Base-by-base conservation (phyloP, 2,329 filamentous ascomycete species). In the Diaporthe sp. region DNA sequence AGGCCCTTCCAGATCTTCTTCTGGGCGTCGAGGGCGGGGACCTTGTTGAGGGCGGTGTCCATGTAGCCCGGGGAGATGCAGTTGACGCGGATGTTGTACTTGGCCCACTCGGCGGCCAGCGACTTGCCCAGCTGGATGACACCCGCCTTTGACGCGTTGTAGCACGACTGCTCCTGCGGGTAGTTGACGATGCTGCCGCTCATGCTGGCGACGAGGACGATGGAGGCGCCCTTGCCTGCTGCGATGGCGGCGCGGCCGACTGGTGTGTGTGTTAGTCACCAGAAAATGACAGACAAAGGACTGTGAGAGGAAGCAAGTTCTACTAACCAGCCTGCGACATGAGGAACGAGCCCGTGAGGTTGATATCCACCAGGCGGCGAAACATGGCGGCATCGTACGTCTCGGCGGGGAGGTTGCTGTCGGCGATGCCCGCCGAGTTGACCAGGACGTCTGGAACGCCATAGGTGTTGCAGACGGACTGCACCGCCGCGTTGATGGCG, bases 61-160 rank as follows among this genome's bases (percentile, higher is more conserved):
- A 96, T 96, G 87, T 96, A 96, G 40, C 94, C 94, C 28, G 94
- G 94, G 9, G 92, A 94, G 84, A 96, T 95, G 84, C 91, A 93
- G 89, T 97, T 97, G 80, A 96, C 94, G 50, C 94, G 92, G 81
- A 96, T 95, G 79, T 89, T 88, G 84, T 95, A 89, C 85, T 94
- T 93, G 80, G 94, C 93, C 94, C 94, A 96, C 85, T 97, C 94
- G 72, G 94, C 93, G 57, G 93, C 94, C 33, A 97, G 90, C 4
- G 93, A 95, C 87, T 94, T 95, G 84, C 91, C 93, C 71, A 96
- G 89, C 85, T 94, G 92, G 78, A 95, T 90, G 50, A 95, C 93
- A 79, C 92, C 94, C 22, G 94, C 93, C 89, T 96, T 96, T 84
- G 92, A 94, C 40, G 93, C 93, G 81, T 96, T 96, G 90, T 96